Evolutionary conservation across 1,139 yeast genomes (phyloP).

Genomic region (Candida tetrigidarum): DNA sequence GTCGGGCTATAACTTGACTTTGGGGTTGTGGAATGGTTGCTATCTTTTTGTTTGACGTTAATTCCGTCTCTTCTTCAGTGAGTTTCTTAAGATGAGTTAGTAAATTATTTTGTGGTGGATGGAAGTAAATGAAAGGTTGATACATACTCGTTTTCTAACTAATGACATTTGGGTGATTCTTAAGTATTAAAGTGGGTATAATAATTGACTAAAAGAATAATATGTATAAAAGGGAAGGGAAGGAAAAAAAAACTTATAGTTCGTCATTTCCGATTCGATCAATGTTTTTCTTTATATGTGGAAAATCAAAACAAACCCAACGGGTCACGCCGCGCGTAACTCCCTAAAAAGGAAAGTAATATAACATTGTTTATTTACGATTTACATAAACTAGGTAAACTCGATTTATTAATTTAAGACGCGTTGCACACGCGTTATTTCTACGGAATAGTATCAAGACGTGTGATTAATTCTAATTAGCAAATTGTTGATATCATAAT

Average conservation of each 20-base stretch:
- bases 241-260: not conserved
- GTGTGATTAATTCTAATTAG: constrained; percentile 28
- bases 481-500: constrained; percentile 38
- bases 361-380: not conserved
- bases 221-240: not conserved
- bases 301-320: constrained; percentile 3
- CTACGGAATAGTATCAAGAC: constrained; percentile 21
- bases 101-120: not conserved
- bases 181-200: too few species aligned
- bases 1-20: constrained; percentile 29
- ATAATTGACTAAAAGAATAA: not conserved
- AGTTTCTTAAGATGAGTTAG: constrained; percentile 11
- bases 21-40: not conserved
- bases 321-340: constrained; percentile 4
- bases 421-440: not conserved
- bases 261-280: not conserved
- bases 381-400: not conserved
- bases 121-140: not conserved
- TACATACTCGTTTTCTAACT: constrained; percentile 45
- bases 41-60: constrained; percentile 7
- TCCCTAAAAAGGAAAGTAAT: not conserved
- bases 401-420: not conserved
- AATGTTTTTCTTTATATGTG: not conserved
- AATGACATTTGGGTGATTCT: constrained; percentile 32
- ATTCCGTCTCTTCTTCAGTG: constrained; percentile 2